Evolutionary conservation across 2,329 filamentous ascomycete genomes (phyloP), one percentile per base, ranked within the genome.

Genomic region (Sclerotinia glacialis): DNA sequence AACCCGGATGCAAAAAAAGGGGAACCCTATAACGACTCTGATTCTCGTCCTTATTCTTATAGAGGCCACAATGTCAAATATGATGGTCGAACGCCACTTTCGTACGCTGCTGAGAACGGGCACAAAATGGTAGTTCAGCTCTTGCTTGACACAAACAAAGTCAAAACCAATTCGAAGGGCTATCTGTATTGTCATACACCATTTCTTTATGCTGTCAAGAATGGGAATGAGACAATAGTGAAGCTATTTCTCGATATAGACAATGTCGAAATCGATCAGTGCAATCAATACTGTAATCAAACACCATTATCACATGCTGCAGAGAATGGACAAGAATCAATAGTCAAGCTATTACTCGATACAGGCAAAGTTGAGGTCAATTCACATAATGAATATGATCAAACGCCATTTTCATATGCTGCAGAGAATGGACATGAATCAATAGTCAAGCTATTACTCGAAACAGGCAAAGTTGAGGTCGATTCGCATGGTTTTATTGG

Each of bases 351-450:
- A 7, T 21, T 44, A 8, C 14, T 53, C 31, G 50, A 21, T 0
- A 49, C 3, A n/a, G 5, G 5, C 3, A 34, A 61, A 37, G 3
- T 49, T 5, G 7, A 23, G 0, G 5, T 18, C 4, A 18, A 55
- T 31, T 5, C 5, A 7, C 2, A 3, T 7, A 12, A 23, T 64
- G 4, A 1, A 7, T 0, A 12, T 34, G n/a, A 1, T 1, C 4
- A 0, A 12, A 55, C 61, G 5, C 61, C 49, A 16, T 11, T 64
- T 9, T 46, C 18, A 5, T 18, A 12, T 28, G 54, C 49, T 40
- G 34, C 18, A 28, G 1, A 3, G 16, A 21, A 44, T 3, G 16
- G 37, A 18, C 8, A 14, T 1, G n/a, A 58, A 23, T n/a, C n/a
- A 50, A 12, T 21, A 44, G 37, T 58, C 2, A 58, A 28, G 37